These are phyloP conservation scores for Colletotrichum cuscutae DNA, from an alignment of 2,329 filamentous ascomycete species.

Conservation along the genomic window DNA sequence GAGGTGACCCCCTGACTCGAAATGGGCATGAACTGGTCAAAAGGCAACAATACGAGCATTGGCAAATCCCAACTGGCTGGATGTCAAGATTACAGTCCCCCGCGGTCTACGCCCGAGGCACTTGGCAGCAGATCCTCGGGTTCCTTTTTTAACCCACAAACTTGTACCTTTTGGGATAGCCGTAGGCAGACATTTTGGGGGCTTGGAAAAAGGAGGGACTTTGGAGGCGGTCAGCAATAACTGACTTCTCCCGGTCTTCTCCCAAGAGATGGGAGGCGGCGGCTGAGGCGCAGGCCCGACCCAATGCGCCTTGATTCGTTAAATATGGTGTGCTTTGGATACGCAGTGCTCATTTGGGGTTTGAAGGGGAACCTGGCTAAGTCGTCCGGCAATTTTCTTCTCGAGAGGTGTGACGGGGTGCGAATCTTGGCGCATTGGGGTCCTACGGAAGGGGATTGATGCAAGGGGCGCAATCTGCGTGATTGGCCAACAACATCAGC, in stretches of 20 bases:
- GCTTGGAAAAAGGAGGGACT: neutral
- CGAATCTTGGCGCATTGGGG: slow-evolving; percentile 25
- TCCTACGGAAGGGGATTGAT: slow-evolving; percentile 22
- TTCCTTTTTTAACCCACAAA: neutral
- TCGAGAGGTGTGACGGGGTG: slow-evolving; percentile 5
- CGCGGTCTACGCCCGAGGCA: slow-evolving; percentile 18
- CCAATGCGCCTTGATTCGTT: neutral
- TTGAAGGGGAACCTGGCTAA: neutral
- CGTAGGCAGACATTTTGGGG: neutral
- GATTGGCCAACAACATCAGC: slow-evolving; percentile 21
- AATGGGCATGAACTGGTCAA: neutral
- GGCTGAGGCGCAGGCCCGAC: slow-evolving; percentile 12
- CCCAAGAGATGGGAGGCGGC: neutral
- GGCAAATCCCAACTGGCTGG: slow-evolving; percentile 19
- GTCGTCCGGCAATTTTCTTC: slow-evolving; percentile 11
- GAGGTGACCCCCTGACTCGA: slow-evolving; percentile 18
- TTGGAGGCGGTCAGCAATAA: neutral
- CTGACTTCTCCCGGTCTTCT: neutral
- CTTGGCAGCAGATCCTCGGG: slow-evolving; percentile 7
- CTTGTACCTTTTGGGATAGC: slow-evolving; percentile 5
- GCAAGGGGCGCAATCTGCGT: slow-evolving; percentile 24
- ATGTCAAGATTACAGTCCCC: slow-evolving; percentile 31
- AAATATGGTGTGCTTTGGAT: neutral
- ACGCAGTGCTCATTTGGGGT: neutral
- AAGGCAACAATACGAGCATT: slow-evolving; percentile 26